Percentiles rank a stretch among this genome's conserved stretches.
Evolutionary conservation across 495 filamentous ascomycete species (phyloP).

Genomic region (Aspergillus leporis): DNA sequence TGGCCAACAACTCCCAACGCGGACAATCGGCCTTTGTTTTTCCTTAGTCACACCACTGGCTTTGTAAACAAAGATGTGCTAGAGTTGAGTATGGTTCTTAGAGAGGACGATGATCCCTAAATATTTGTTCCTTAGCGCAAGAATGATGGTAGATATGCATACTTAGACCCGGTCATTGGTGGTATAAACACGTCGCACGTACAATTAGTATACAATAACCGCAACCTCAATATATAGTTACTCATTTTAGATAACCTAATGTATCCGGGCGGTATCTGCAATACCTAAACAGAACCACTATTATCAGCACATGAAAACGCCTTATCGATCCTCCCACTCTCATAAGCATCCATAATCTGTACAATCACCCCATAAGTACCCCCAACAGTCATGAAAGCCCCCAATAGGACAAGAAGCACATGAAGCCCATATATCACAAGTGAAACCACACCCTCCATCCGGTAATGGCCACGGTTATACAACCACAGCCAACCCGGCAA

Average conservation of each 20-base stretch:
- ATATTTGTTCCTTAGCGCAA: too few species aligned
- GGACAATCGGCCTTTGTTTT: too few species aligned
- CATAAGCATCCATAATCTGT: conserved; percentile 41
- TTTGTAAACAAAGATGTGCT: too few species aligned
- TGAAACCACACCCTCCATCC: conserved; percentile 22
- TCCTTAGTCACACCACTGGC: too few species aligned
- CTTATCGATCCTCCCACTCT: conserved; percentile 33
- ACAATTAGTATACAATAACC: too few species aligned
- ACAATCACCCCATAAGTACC: conserved; percentile 43
- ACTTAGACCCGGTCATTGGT: too few species aligned
- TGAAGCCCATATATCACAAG: conserved; percentile 25
- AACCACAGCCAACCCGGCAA: conserved; percentile 51
- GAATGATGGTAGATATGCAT: too few species aligned
- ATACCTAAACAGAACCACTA: conserved; percentile 24
- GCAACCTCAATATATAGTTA: too few species aligned
- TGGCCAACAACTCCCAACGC: too few species aligned
- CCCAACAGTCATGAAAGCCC: conserved; percentile 39
- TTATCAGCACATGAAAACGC: conserved; percentile 47
- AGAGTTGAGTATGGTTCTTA: neutral
- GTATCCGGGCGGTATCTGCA: neutral
- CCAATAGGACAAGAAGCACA: conserved; percentile 34
- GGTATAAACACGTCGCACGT: too few species aligned
- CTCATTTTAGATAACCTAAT: neutral
- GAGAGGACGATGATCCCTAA: neutral
- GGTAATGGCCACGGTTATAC: conserved; percentile 40